These are phyloP conservation scores for Xylaria venustula DNA, from an alignment of 495 filamentous ascomycete genomes.

Conservation along the genomic window DNA sequence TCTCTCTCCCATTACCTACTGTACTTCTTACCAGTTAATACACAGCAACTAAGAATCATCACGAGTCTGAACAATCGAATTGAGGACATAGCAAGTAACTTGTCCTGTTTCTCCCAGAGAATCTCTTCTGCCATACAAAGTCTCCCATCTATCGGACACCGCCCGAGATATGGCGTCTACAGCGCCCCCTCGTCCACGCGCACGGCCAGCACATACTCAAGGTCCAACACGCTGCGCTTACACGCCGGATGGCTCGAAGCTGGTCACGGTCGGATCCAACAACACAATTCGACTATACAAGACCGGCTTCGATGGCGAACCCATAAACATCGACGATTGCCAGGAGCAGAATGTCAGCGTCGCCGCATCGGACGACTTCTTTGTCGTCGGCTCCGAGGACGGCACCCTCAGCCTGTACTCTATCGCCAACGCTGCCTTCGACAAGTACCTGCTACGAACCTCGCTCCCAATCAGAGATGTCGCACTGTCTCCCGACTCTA, in stretches of 20 bases:
- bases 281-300: conserved; percentile 87
- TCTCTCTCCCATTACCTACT: not conserved
- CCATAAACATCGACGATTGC: conserved; percentile 83
- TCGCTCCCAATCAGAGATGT: conserved; percentile 84
- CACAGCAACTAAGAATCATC: not conserved
- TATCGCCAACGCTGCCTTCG: conserved; percentile 69
- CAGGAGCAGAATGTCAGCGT: conserved; percentile 77
- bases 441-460: conserved; percentile 76
- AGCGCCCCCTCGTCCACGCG: conserved; percentile 45
- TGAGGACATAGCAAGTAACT: not conserved
- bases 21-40: not conserved
- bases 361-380: conserved; percentile 75
- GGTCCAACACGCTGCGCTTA: conserved; percentile 55
- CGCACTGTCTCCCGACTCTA: conserved; percentile 74
- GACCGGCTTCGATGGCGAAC: conserved; percentile 86
- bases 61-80: not conserved
- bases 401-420: conserved; percentile 89
- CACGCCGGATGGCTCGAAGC: conserved; percentile 54
- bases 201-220: conserved; percentile 52
- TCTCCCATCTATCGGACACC: no score
- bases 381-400: conserved; percentile 87
- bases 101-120: not conserved
- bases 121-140: no score
- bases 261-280: conserved; percentile 86
- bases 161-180: conserved; percentile 43